A percentile compares a stretch with the other conserved stretches of the same genome.
phyloP scores from a whole-genome alignment of 1,284 basidiomycete genomes.

The Apiotrichum sp. region DNA sequence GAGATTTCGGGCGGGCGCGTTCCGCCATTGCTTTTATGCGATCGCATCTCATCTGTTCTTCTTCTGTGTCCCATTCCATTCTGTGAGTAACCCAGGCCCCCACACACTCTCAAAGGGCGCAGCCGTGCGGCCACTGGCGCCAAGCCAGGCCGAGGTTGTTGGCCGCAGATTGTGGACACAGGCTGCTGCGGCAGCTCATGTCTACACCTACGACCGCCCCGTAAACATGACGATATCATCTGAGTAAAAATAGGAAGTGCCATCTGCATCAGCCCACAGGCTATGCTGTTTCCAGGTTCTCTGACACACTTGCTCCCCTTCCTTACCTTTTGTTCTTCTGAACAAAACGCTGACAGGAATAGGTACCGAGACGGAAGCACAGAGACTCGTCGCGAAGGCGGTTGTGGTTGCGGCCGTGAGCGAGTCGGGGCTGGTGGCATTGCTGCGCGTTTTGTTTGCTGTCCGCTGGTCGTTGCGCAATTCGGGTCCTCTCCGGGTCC shows the following conservation, averaged over 20 bases:
- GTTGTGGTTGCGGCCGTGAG: too few relatives aligned
- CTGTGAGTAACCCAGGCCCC: neutral
- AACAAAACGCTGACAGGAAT: too few relatives aligned
- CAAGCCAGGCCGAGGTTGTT: neutral
- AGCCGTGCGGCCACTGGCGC: neutral
- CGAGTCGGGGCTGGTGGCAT: too few relatives aligned
- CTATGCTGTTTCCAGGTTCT: conserved; percentile 34
- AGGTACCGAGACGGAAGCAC: too few relatives aligned
- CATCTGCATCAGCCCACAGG: conserved; percentile 21
- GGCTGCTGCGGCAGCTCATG: too few relatives aligned
- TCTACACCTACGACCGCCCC: too few relatives aligned
- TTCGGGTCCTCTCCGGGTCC: too few relatives aligned
- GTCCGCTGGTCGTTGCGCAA: too few relatives aligned
- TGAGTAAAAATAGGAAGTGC: conserved; percentile 30
- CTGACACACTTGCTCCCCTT: conserved; percentile 13
- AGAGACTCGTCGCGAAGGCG: too few relatives aligned
- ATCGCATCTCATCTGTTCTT: neutral
- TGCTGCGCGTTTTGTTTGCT: too few relatives aligned
- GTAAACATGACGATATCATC: conserved; percentile 24
- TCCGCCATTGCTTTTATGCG: neutral
- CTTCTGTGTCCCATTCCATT: neutral
- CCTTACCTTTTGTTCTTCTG: neutral
- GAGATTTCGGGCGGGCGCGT: neutral
- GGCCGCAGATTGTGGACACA: neutral
- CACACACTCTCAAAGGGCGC: neutral